Evolutionary conservation across 805 yeast genomes (phyloP).

Genomic region (Candida maltosa): DNA sequence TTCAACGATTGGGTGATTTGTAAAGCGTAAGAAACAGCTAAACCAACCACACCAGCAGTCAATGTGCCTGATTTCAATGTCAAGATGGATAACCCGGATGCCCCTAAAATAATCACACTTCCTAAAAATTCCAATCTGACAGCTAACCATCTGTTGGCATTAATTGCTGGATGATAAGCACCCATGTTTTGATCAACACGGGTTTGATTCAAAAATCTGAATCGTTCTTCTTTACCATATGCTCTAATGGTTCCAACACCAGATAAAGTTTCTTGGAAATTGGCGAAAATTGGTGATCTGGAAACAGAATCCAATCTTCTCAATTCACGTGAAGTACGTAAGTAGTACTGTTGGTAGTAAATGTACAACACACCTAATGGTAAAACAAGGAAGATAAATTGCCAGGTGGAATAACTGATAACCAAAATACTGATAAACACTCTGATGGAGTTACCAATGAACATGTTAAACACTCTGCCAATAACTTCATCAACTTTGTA

Average conservation of each 20-base stretch:
- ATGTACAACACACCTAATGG: constrained; percentile 68
- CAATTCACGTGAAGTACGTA: constrained; percentile 76
- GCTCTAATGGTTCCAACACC: constrained; percentile 79
- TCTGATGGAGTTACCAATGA: constrained; percentile 56
- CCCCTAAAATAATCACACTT: constrained; percentile 78
- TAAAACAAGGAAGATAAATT: constrained; percentile 63
- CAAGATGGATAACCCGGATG: constrained; percentile 78
- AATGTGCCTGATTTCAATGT: constrained; percentile 66
- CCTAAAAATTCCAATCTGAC: constrained; percentile 91
- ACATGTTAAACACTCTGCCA: constrained; percentile 69
- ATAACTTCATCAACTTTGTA: constrained; percentile 81
- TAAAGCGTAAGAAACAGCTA: constrained; percentile 88
- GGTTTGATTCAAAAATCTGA: constrained; percentile 58
- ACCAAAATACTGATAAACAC: constrained; percentile 77
- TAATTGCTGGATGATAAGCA: constrained; percentile 88
- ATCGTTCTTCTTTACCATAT: constrained; percentile 62
- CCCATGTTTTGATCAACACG: constrained; percentile 84
- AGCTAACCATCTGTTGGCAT: constrained; percentile 97
- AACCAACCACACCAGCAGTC: constrained; percentile 90
- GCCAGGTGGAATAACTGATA: constrained; percentile 86
- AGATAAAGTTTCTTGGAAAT: constrained; percentile 76
- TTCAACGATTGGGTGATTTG: constrained; percentile 91
- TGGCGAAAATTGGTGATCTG: constrained; percentile 77
- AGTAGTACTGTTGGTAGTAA: constrained; percentile 72
- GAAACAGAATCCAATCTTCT: constrained; percentile 81